Base-by-base conservation (phyloP, 2,329 filamentous ascomycete species). In the Penicillium sp. region DNA sequence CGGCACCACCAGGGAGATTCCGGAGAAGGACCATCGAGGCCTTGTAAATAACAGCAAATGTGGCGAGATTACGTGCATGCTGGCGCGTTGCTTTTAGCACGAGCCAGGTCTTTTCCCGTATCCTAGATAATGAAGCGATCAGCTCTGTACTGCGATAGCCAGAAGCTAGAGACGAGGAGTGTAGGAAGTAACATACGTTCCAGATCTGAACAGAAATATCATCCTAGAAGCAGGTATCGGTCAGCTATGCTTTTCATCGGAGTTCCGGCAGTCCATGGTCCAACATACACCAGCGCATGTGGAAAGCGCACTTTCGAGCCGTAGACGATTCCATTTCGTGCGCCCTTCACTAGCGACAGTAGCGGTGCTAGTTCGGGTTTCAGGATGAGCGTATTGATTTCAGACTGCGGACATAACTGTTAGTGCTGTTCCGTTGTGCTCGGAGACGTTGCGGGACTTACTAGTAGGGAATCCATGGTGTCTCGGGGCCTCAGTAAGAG, bases 231-330 rank as follows among this genome's bases (percentile, higher is more conserved):
- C 45, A 45, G 31, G 25, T 33, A 33, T 41, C 16, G 28, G 52
- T 64, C 52, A 63, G 58, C 44, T 46, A 8, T 36, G 38, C 30
- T 35, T 22, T 30, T 12, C n/a, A 46, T 31, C 9, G 5, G 35
- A 19, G 38, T 36, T 46, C 19, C 9, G 11, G 16, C 33, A n/a
- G 33, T 48, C 35, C 40, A 35, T 42, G 41, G 34, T 16, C 16
- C 16, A 40, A 58, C 75, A 56, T 77, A 84, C 80, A 99, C 93
- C 60, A 99, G 80, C 53, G 93, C 93, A 75, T 99, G 93, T 57
- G 93, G 93, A 75, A 99, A 97, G 57, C 93, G 91, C 72, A 99
- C 89, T 81, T 97, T 97, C 63, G 88, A 84, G 53, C 93, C 93
- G 74, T 99, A 99, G 56, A 99, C 89, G 58, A 91, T 85, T 70